A percentile compares a stretch with the other conserved stretches of the same genome.
phyloP scores from a whole-genome alignment of 2,329 filamentous ascomycete genomes.

The Cercospora berteroae region DNA sequence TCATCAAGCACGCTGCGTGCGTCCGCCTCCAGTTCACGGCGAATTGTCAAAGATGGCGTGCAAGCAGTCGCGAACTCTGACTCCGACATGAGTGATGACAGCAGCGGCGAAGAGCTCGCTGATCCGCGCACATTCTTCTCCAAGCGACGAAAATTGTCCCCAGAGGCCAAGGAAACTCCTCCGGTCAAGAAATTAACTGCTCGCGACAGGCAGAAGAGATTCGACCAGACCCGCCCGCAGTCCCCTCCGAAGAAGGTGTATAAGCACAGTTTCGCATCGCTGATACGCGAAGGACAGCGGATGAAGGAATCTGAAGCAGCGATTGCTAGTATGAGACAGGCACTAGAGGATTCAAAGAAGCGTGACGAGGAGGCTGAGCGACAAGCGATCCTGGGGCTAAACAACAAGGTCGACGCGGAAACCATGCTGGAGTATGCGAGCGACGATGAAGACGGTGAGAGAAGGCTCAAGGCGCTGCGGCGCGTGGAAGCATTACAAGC shows the following conservation, averaged over 20 bases:
- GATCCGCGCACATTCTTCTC: constrained; percentile 35
- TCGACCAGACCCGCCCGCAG: constrained; percentile 5
- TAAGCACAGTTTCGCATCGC: constrained; percentile 33
- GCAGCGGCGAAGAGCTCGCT: constrained; percentile 33
- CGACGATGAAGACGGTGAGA: constrained; percentile 47
- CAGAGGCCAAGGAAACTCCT: constrained; percentile 10
- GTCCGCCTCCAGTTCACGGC: constrained; percentile 46
- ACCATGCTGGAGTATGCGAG: constrained; percentile 46
- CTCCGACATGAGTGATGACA: constrained; percentile 33
- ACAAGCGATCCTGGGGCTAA: constrained; percentile 10
- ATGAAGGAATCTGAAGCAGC: constrained; percentile 26
- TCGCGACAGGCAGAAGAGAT: constrained; percentile 12
- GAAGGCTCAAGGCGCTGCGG: constrained; percentile 57
- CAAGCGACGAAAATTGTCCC: constrained; percentile 34
- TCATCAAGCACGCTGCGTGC: constrained; percentile 16
- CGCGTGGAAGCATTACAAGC: constrained; percentile 59
- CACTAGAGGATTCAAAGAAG: constrained; percentile 21
- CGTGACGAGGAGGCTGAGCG: constrained; percentile 16
- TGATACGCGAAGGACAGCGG: constrained; percentile 31
- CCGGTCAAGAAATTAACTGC: constrained; percentile 8
- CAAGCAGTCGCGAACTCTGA: constrained; percentile 50
- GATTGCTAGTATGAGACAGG: constrained; percentile 30
- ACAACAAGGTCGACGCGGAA: constrained; percentile 17
- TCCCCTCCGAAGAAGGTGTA: constrained; percentile 28
- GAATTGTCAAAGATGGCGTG: constrained; percentile 51